A percentile compares a stretch with the other conserved stretches of the same genome.
phyloP scores from a whole-genome alignment of 1,139 yeast genomes.

The Geotrichum klebahnii region DNA sequence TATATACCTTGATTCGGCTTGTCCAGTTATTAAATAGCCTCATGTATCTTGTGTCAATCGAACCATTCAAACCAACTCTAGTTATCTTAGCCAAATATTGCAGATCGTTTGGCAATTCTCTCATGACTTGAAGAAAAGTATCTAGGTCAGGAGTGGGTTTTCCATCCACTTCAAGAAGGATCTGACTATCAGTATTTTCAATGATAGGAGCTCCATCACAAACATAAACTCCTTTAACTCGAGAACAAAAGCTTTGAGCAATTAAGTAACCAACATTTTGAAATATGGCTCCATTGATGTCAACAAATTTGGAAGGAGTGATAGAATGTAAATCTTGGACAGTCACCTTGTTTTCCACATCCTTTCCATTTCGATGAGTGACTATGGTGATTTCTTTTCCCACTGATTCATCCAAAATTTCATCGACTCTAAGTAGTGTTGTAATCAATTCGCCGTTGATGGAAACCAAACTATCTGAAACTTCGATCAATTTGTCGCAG shows the following conservation, averaged over 20 bases:
- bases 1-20: constrained; percentile 64
- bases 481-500: constrained; percentile 65
- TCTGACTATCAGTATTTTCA: constrained; percentile 64
- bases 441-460: constrained; percentile 63
- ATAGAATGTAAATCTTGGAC: constrained; percentile 77
- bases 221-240: constrained; percentile 78
- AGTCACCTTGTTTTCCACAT: constrained; percentile 47
- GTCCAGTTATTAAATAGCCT: constrained; percentile 74
- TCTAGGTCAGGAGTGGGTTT: constrained; percentile 68
- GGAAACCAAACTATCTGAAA: constrained; percentile 80
- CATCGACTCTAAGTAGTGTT: constrained; percentile 77
- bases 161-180: constrained; percentile 73
- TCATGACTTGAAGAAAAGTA: constrained; percentile 73
- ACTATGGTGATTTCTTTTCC: constrained; percentile 56
- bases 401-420: constrained; percentile 68
- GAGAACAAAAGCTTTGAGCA: constrained; percentile 79
- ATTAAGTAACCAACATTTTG: constrained; percentile 82
- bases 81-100: constrained; percentile 63
- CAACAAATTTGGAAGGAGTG: constrained; percentile 76
- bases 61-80: constrained; percentile 28
- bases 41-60: constrained; percentile 40
- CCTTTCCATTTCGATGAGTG: constrained; percentile 72
- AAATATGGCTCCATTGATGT: constrained; percentile 82
- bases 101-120: constrained; percentile 74
- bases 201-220: constrained; percentile 75